These are phyloP conservation scores for Nissolia schottii DNA, from an alignment of 306 rosid species.

Conservation along the genomic window DNA sequence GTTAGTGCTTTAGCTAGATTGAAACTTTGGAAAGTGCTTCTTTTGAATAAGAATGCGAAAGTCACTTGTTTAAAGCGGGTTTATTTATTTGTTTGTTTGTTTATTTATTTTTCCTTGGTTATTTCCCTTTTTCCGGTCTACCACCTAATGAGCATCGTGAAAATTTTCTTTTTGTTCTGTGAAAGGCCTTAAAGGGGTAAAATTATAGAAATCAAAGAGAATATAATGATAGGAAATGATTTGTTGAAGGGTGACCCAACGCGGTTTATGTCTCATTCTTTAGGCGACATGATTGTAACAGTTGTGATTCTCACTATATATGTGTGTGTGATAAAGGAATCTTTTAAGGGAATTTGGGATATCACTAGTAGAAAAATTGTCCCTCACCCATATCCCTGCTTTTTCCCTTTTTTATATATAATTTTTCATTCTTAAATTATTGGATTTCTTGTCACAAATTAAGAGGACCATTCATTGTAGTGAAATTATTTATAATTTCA, in stretches of 20 bases:
- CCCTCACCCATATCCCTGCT: conserved; percentile 29
- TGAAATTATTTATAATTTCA: background rate
- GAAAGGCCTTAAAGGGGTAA: conserved; percentile 33
- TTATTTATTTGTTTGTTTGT: too few species aligned
- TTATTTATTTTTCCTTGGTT: conserved; percentile 19
- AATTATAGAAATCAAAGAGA: conserved; percentile 33
- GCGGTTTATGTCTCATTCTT: conserved; percentile 41
- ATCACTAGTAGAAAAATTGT: conserved; percentile 38
- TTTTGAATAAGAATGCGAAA: conserved; percentile 14
- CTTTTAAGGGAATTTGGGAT: conserved; percentile 29
- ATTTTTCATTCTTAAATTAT: conserved; percentile 1
- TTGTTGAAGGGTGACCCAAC: conserved; percentile 30
- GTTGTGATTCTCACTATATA: conserved; percentile 36
- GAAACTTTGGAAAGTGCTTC: conserved; percentile 18
- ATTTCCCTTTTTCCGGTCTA: conserved; percentile 31
- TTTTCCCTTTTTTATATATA: conserved; percentile 5
- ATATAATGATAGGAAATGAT: conserved; percentile 39
- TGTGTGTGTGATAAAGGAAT: conserved; percentile 38
- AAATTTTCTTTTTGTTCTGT: conserved; percentile 20
- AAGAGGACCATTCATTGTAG: conserved; percentile 19
- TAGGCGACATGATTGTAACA: conserved; percentile 47
- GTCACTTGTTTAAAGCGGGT: conserved; percentile 16
- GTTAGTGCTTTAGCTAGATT: background rate
- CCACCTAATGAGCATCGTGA: conserved; percentile 42
- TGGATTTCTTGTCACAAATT: conserved; percentile 19